Evolutionary conservation across 169 alveolate species (phyloP).

Genomic region (Toxoplasma gondii): DNA sequence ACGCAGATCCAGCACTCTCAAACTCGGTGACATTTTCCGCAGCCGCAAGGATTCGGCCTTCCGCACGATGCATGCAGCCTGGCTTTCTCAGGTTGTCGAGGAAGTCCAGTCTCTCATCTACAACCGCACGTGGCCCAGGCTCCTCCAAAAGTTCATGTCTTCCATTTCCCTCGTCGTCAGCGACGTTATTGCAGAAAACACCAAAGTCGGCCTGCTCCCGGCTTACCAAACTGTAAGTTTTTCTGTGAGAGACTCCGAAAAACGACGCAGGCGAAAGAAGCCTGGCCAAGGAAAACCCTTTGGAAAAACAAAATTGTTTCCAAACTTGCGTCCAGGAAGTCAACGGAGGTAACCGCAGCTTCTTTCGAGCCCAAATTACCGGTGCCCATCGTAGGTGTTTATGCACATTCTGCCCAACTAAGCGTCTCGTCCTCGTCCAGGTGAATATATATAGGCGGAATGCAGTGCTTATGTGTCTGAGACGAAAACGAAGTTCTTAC

Average conservation of each 20-base stretch:
- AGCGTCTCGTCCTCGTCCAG: no score
- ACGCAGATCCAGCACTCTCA: not conserved
- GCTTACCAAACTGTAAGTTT: constrained; percentile 45
- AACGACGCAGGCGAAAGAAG: no score
- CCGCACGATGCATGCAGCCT: constrained; percentile 52
- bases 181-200: constrained; percentile 50
- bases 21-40: constrained; percentile 12
- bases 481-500: no score
- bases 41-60: constrained; percentile 46
- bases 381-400: no score
- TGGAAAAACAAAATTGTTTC: no score
- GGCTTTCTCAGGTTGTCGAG: constrained; percentile 65
- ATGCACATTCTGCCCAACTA: no score
- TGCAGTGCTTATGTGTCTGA: no score
- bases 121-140: constrained; percentile 65
- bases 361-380: no score
- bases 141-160: constrained; percentile 59
- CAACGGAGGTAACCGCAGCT: no score
- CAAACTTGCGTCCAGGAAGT: no score
- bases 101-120: constrained; percentile 63
- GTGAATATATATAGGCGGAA: no score
- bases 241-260: not conserved
- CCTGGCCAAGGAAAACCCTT: no score
- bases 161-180: constrained; percentile 53
- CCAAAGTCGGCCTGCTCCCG: constrained; percentile 62